Evolutionary conservation across 2,329 filamentous ascomycete species (phyloP), one percentile per base, ranked within the genome.

Genomic region (Drechslerella coelobrocha): DNA sequence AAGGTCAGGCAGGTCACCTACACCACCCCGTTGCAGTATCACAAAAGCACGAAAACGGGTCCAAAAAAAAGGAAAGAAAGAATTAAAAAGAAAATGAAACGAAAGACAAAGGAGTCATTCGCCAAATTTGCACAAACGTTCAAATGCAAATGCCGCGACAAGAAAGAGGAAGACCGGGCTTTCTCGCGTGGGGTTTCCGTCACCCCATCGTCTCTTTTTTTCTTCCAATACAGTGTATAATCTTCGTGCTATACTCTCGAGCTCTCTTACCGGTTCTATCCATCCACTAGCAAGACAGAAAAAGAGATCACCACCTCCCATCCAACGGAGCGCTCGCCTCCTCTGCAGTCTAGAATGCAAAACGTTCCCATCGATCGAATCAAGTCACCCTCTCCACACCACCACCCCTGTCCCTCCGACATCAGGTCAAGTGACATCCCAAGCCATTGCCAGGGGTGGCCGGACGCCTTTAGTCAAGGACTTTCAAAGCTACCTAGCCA

Each of bases 361-460:
- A 39, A 14, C 34, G 17, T 23, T 19, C n/a, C 14, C 17, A 45
- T 23, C 41, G 45, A 55, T 69, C 63, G 63, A 61, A 29, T 59
- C 56, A 48, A 69, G 51, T 59, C 52, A 62, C 57, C 54, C 37
- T 26, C 12, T 29, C 43, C 52, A 26, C 57, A 2, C n/a, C 59
- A 53, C 65, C 59, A 59, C 66, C 59, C 66, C 57, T 71, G 59
- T 63, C 59, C 63, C 55, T 68, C 59, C 41, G 59, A 52, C 39
- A 53, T 63, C 59, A 27, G 66, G 55, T 71, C 66, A 71, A 71
- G 66, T 71, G 66, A 71, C 48, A 62, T 71, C 53, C 59, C 66
- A 59, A 61, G 47, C 59, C 47, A 57, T 55, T 24, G 29, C 59
- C 66, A 55, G 66, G 59, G 59, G 31, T 51, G 31, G 39, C 21